Evolutionary conservation across 768 basidiomycete genomes (phyloP).

Genomic region (Mycena polygramma): DNA sequence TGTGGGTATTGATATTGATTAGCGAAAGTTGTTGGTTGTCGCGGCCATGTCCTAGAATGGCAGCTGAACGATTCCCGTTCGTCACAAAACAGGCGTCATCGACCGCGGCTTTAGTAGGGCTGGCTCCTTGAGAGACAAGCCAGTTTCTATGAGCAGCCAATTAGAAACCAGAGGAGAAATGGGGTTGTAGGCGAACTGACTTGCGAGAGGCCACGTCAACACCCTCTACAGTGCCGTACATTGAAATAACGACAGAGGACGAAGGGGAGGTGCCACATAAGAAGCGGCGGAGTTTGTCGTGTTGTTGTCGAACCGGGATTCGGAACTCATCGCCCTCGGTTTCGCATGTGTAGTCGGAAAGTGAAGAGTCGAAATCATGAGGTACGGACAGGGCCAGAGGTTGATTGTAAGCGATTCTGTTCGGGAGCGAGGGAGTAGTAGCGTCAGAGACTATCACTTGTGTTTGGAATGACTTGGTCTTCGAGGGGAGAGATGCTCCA

Average conservation of each 20-base stretch:
- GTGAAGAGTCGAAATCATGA: neutral
- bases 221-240: conserved; percentile 53
- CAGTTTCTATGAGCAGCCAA: conserved; percentile 30
- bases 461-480: neutral
- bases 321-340: conserved; percentile 36
- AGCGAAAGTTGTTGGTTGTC: conserved; percentile 51
- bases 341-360: neutral
- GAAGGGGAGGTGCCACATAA: conserved; percentile 39
- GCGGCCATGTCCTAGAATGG: conserved; percentile 56
- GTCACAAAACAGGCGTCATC: conserved; percentile 59
- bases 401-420: neutral
- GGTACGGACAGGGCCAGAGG: neutral
- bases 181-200: conserved; percentile 31
- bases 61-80: conserved; percentile 40
- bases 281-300: conserved; percentile 58
- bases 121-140: conserved; percentile 30
- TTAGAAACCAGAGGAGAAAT: conserved; percentile 28
- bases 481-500: neutral
- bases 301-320: conserved; percentile 37
- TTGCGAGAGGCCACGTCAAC: conserved; percentile 42
- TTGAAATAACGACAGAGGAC: conserved; percentile 50
- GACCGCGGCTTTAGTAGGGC: conserved; percentile 47
- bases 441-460: neutral
- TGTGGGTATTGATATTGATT: conserved; percentile 35
- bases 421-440: neutral